Evolutionary conservation across 352 stramenopile genomes (phyloP).

Genomic region (Pelagophyceae sp.): DNA sequence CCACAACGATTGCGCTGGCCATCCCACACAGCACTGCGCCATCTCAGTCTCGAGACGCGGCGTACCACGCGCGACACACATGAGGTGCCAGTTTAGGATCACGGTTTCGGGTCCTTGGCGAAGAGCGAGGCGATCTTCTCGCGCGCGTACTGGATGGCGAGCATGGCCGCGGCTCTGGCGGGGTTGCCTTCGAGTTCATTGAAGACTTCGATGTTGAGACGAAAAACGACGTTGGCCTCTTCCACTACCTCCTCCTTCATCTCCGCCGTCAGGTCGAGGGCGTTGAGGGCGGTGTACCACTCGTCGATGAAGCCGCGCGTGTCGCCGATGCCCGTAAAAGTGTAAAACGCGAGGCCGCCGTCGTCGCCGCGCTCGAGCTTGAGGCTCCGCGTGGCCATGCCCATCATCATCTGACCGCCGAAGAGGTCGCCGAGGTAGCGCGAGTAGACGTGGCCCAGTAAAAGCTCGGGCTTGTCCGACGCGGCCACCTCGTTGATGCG

Average conservation of each 20-base stretch:
- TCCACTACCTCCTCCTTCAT: slow-evolving; percentile 45
- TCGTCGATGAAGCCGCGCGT: slow-evolving; percentile 43
- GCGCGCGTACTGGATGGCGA: no score
- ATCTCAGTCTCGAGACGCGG: no score
- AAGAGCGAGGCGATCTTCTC: no score
- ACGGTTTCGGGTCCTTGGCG: no score
- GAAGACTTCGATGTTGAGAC: slow-evolving; percentile 48
- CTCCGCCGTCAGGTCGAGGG: slow-evolving; percentile 33
- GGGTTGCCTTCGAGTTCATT: slow-evolving; percentile 46
- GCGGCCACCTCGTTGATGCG: slow-evolving; percentile 40
- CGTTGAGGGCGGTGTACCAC: slow-evolving; percentile 44
- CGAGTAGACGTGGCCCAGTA: slow-evolving; percentile 54
- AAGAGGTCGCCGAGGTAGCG: slow-evolving; percentile 57
- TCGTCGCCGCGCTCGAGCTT: slow-evolving; percentile 29
- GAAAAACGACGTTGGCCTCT: slow-evolving; percentile 50
- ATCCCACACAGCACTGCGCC: no score
- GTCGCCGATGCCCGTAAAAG: slow-evolving; percentile 39
- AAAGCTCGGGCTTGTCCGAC: slow-evolving; percentile 36
- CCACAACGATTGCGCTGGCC: no score
- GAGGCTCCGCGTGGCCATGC: slow-evolving; percentile 46
- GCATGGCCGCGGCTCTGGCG: no score
- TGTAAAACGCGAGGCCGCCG: slow-evolving; percentile 47
- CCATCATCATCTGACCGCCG: slow-evolving; percentile 54
- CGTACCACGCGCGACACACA: no score
- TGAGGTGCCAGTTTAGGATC: no score